Evolutionary conservation across 2,329 filamentous ascomycete genomes (phyloP).

Genomic region (Colletotrichum sojae): DNA sequence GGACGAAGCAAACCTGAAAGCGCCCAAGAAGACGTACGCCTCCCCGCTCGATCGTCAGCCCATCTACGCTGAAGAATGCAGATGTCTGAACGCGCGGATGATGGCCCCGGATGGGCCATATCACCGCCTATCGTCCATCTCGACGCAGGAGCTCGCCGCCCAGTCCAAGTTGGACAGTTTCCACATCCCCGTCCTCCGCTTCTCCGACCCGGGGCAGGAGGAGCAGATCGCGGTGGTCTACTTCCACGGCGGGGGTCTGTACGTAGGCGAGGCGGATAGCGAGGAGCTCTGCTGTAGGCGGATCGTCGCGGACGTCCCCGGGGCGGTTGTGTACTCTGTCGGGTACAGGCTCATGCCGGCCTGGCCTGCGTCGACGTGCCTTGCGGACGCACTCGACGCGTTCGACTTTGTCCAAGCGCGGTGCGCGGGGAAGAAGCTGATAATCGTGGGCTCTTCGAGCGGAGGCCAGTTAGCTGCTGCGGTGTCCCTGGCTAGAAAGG

Average conservation of each 20-base stretch:
- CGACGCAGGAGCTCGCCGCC: constrained; percentile 47
- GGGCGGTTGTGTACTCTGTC: constrained; percentile 58
- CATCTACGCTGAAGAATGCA: constrained; percentile 58
- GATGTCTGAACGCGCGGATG: constrained; percentile 53
- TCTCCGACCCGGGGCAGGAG: constrained; percentile 41
- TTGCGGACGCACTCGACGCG: constrained; percentile 58
- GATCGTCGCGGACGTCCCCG: constrained; percentile 51
- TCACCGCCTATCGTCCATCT: constrained; percentile 53
- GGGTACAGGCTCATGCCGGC: constrained; percentile 62
- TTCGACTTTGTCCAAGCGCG: constrained; percentile 47
- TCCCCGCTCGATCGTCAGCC: constrained; percentile 53
- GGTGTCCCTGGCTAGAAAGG: constrained; percentile 53
- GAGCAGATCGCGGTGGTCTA: constrained; percentile 56
- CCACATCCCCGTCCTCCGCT: constrained; percentile 55
- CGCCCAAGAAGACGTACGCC: constrained; percentile 46
- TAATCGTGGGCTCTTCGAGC: constrained; percentile 62
- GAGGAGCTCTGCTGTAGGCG: constrained; percentile 64
- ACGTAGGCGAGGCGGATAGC: constrained; percentile 63
- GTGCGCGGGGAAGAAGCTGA: constrained; percentile 42
- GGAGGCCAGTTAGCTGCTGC: constrained; percentile 64
- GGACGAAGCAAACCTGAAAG: constrained; percentile 46
- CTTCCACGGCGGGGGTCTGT: constrained; percentile 64
- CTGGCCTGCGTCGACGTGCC: constrained; percentile 54
- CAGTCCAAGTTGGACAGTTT: constrained; percentile 51
- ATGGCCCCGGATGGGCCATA: constrained; percentile 53